These are phyloP conservation scores for Hyaloscypha finlandica DNA, from an alignment of 495 filamentous ascomycete species.

Conservation along the genomic window DNA sequence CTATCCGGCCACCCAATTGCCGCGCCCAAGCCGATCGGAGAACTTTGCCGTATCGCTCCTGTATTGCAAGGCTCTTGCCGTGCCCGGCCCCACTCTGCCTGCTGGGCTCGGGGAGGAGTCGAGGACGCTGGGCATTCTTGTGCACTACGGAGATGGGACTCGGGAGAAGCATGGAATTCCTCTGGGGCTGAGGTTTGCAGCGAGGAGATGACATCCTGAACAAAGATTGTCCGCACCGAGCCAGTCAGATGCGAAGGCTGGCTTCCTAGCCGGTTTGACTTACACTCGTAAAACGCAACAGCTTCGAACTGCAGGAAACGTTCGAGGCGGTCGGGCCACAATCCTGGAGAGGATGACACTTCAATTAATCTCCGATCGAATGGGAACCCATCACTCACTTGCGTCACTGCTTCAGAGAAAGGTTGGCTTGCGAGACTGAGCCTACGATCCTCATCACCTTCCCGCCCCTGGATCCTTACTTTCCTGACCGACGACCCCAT, in stretches of 20 bases:
- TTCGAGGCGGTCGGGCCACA: background rate
- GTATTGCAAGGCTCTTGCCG: background rate
- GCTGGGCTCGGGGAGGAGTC: constrained; percentile 3
- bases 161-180: background rate
- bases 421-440: background rate
- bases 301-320: no score
- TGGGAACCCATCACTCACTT: background rate
- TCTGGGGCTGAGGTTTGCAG: background rate
- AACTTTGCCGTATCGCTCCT: background rate
- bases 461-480: background rate
- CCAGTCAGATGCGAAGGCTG: background rate
- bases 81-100: background rate
- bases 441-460: background rate
- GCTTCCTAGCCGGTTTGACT: background rate
- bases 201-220: background rate
- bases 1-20: background rate
- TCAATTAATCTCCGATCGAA: background rate
- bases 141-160: background rate
- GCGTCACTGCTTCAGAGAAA: background rate
- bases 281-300: background rate
- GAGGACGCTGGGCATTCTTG: background rate
- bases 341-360: background rate
- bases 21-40: background rate
- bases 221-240: constrained; percentile 3
- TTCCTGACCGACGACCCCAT: background rate